These are phyloP conservation scores for Solanum sejunctum DNA, from an alignment of 257 asterid species.

Conservation along the genomic window DNA sequence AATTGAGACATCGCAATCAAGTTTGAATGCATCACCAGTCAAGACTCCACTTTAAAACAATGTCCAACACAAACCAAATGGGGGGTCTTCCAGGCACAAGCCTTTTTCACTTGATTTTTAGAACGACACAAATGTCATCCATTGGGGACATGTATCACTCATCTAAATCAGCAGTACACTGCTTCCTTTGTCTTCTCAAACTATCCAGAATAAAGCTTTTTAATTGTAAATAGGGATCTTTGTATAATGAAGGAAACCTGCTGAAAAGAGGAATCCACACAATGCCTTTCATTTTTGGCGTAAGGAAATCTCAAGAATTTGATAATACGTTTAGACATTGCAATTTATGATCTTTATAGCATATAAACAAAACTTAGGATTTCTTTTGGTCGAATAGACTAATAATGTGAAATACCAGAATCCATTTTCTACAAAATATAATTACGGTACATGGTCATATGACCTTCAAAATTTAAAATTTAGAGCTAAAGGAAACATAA, in stretches of 20 bases:
- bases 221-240: not conserved
- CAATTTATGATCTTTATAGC: not conserved
- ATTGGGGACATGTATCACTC: not conserved
- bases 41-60: not conserved
- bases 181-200: not conserved
- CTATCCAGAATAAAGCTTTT: not conserved
- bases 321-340: not conserved
- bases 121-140: not conserved
- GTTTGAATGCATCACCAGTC: not conserved
- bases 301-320: not conserved
- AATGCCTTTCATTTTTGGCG: not conserved
- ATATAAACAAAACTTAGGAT: not conserved
- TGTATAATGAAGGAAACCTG: not conserved
- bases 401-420: not conserved
- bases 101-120: not conserved
- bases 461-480: not conserved
- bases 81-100: not conserved
- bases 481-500: not conserved
- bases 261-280: not conserved
- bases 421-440: not conserved
- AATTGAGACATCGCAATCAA: not conserved
- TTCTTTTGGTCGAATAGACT: not conserved
- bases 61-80: not conserved
- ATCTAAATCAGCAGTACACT: not conserved
- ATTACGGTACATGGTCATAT: not conserved